Conservation (phyloP, 345 rosid genomes). For the Trapa bicornis region DNA sequence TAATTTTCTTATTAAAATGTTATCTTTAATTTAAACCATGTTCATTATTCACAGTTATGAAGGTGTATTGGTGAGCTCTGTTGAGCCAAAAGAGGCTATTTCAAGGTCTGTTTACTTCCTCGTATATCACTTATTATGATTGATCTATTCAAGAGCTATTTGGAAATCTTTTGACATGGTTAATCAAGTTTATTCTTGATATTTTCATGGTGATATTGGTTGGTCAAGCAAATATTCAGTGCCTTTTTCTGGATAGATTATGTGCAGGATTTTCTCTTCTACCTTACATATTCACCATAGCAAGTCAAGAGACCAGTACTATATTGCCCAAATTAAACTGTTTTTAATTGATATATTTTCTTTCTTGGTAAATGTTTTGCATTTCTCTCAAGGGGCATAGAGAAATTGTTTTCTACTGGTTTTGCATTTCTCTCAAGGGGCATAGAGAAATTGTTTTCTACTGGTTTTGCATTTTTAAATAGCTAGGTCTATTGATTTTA, state of each 20-base stretch:
- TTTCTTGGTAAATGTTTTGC: neutral
- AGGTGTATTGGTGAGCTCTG: slow-evolving; percentile 72
- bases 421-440: neutral
- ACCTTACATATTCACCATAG: neutral
- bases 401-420: neutral
- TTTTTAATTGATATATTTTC: neutral
- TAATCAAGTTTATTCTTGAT: neutral
- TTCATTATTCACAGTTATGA: slow-evolving; percentile 55
- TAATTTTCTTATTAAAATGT: slow-evolving; percentile 3
- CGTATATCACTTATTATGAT: neutral
- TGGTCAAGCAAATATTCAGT: neutral
- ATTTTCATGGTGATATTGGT: neutral
- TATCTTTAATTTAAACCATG: neutral
- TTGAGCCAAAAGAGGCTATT: slow-evolving; percentile 72
- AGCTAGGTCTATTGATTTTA: slow-evolving; percentile 42
- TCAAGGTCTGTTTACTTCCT: slow-evolving; percentile 42
- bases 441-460: neutral
- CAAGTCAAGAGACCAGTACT: neutral
- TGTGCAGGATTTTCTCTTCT: neutral
- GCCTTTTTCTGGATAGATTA: neutral
- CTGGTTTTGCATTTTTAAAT: slow-evolving; percentile 4
- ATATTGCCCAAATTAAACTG: neutral
- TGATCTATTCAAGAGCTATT: neutral
- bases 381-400: neutral
- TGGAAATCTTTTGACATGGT: neutral